Evolutionary conservation across 257 asterid genomes (phyloP).

Genomic region (Solanum pennellii): DNA sequence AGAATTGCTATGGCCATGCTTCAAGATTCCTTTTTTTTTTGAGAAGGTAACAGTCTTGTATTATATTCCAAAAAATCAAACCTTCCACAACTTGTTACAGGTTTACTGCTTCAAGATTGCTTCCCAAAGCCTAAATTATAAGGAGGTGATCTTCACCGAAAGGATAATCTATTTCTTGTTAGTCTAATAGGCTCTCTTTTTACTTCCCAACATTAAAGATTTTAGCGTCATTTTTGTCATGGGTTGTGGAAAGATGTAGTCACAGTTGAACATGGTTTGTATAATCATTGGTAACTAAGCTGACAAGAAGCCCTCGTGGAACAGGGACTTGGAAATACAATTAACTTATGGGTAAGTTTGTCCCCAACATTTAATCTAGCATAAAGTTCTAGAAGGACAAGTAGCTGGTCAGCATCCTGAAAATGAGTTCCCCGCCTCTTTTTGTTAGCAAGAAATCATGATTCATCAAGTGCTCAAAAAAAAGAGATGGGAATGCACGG

Average conservation of each 20-base stretch:
- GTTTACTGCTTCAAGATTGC: not conserved
- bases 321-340: not conserved
- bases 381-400: not conserved
- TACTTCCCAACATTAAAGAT: not conserved
- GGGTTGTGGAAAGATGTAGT: not conserved
- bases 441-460: not conserved
- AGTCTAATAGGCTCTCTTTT: not conserved
- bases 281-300: not conserved
- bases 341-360: not conserved
- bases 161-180: not conserved
- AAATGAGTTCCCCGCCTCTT: not conserved
- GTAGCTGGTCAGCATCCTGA: not conserved
- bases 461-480: not conserved
- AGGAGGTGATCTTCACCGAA: not conserved
- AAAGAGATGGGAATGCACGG: not conserved
- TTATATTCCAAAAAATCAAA: too few relatives aligned
- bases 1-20: not conserved
- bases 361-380: not conserved
- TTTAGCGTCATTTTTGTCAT: not conserved
- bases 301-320: not conserved
- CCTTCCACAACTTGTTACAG: too few relatives aligned
- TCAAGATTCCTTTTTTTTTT: not conserved
- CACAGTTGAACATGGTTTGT: not conserved
- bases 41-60: too few relatives aligned
- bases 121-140: not conserved